Evolutionary conservation across 1,139 yeast genomes (phyloP).

Genomic region (Candida gigantensis): DNA sequence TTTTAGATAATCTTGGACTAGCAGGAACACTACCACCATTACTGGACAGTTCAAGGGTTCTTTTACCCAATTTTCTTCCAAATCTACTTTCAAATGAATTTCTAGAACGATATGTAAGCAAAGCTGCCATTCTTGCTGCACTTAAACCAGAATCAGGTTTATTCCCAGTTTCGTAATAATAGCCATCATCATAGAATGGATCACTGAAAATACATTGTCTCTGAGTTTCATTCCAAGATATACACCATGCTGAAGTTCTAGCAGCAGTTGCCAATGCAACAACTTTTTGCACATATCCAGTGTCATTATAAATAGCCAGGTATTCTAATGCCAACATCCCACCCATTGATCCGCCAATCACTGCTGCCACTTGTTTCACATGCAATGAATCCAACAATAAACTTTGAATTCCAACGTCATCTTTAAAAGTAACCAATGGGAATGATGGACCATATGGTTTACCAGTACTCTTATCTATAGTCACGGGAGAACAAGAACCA

Average conservation of each 20-base stretch:
- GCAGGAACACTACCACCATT: conserved; percentile 3
- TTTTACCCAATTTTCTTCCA: conserved; percentile 60
- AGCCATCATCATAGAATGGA: conserved; percentile 90
- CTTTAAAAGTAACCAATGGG: conserved; percentile 89
- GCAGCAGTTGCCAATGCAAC: conserved; percentile 94
- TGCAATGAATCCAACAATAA: conserved; percentile 73
- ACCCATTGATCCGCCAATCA: conserved; percentile 98
- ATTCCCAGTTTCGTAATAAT: conserved; percentile 50
- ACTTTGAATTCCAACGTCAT: conserved; percentile 82
- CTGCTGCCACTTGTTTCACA: conserved; percentile 75
- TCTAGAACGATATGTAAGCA: conserved; percentile 87
- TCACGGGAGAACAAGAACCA: conserved; percentile 91
- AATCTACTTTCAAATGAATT: conserved; percentile 89
- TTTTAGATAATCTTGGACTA: conserved; percentile 26
- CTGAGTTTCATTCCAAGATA: conserved; percentile 98
- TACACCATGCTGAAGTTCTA: conserved; percentile 96
- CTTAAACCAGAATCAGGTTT: conserved; percentile 87
- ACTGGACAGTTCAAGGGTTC: conserved; percentile 1
- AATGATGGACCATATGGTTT: conserved; percentile 89
- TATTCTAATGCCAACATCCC: conserved; percentile 97
- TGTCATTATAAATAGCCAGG: conserved; percentile 65
- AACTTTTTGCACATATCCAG: conserved; percentile 65
- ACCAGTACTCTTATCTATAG: conserved; percentile 71
- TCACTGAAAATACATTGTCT: conserved; percentile 94
- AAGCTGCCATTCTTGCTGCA: conserved; percentile 97